Percentiles rank a stretch among this genome's conserved stretches.
phyloP scores from a whole-genome alignment of 1,284 basidiomycete genomes.

The Rhizopogon parksii region DNA sequence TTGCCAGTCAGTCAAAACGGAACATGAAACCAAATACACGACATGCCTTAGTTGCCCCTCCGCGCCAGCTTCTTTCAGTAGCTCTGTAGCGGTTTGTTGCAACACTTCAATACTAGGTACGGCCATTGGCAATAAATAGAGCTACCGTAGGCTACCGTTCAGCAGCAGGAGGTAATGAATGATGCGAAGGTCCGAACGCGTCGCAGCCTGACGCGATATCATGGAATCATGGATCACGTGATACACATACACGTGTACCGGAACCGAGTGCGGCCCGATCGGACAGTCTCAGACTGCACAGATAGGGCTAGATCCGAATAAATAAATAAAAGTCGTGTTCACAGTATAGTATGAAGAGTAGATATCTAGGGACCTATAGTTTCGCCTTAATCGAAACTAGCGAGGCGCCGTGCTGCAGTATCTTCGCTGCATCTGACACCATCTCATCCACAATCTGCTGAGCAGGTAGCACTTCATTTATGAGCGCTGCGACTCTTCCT shows the following conservation, averaged over 20 bases:
- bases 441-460: conserved; percentile 78
- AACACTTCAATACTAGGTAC: conserved; percentile 17
- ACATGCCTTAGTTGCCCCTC: conserved; percentile 24
- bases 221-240: neutral
- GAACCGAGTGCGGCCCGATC: too few species aligned
- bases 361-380: conserved; percentile 23
- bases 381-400: conserved; percentile 36
- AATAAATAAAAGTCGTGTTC: neutral
- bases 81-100: conserved; percentile 15
- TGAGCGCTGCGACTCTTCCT: conserved; percentile 72
- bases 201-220: neutral
- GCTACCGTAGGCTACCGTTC: too few species aligned
- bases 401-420: conserved; percentile 34
- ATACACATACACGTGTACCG: neutral
- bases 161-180: neutral
- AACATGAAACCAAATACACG: neutral
- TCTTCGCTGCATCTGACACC: conserved; percentile 60
- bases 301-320: neutral
- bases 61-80: conserved; percentile 24
- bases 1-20: neutral
- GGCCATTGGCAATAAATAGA: neutral
- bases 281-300: neutral
- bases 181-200: neutral
- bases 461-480: conserved; percentile 70
- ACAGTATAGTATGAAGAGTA: neutral